Evolutionary conservation across 2,329 filamentous ascomycete species (phyloP), one percentile per base, ranked within the genome.

Genomic region (Lachnellula suecica): DNA sequence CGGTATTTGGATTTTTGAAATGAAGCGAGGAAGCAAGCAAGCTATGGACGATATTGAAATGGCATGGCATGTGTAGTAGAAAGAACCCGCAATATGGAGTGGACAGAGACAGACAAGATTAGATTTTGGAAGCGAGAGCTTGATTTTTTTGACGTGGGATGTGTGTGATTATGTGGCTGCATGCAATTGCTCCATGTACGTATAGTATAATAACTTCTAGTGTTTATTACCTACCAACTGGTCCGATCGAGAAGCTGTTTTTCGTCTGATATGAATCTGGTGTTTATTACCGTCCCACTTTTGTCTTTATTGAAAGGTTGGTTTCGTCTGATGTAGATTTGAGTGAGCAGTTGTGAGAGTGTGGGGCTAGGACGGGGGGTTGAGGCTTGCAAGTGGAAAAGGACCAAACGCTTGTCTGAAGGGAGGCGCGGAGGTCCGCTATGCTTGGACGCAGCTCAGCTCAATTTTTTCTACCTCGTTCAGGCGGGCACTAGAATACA

Each of bases 181-280:
- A 23, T 37, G 24, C n/a, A 37, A 15, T 35, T n/a, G 29, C 41
- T 51, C 34, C 17, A 35, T 52, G 44, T 54, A 51, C n/a, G 49
- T 53, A 58, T 47, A 40, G 52, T 54, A 44, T 58, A 58, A 49
- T 58, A 58, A 53, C 45, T 58, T 55, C 43, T 58, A 58, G 52
- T 58, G 52, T 58, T 53, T 58, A 58, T 52, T 54, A 50, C 13
- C 29, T 11, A 44, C 41, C 44, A 43, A 40, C 47, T 43, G 34
- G 42, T 51, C 44, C 29, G 29, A 54, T 62, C 56, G 13, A 23
- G 9, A 4, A 40, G 13, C 6, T 8, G 24, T 25, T n/a, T 19
- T 13, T 11, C n/a, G 5, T 4, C 17, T 40, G 11, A 8, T n/a
- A 6, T 35, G 31, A 13, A 15, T 13, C 3, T 31, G 29, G 4